phyloP scores from a whole-genome alignment of 176 grass and related monocot species.

The Tillandsia fasciculata region DNA sequence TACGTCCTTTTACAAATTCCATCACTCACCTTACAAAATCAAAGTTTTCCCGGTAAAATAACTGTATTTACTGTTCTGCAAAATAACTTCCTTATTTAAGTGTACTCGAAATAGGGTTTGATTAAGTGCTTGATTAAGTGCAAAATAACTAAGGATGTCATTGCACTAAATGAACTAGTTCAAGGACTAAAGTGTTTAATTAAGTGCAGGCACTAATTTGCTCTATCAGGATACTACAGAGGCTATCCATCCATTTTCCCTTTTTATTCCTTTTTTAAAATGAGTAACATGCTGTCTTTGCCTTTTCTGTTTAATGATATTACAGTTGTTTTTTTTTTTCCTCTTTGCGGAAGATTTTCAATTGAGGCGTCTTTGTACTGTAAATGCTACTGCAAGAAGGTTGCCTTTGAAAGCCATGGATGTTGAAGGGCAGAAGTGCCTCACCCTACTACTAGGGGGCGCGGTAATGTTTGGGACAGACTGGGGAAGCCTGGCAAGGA shows the following conservation, averaged over 20 bases:
- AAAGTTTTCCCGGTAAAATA: no score
- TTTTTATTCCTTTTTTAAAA: not conserved
- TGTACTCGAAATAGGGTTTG: no score
- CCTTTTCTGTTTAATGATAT: not conserved
- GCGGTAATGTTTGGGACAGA: slow-evolving; percentile 66
- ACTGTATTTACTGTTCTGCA: no score
- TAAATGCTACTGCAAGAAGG: slow-evolving; percentile 28
- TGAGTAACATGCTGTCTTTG: not conserved
- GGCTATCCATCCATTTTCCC: not conserved
- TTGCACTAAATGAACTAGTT: not conserved
- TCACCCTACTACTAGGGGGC: slow-evolving; percentile 24
- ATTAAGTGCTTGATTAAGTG: no score
- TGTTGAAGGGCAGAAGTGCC: slow-evolving; percentile 13
- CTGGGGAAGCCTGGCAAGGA: slow-evolving; percentile 39
- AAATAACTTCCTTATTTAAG: no score
- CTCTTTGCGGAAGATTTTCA: slow-evolving; percentile 33
- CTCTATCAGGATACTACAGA: not conserved
- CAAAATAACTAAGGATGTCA: no score
- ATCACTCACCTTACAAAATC: no score
- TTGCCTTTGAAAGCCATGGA: slow-evolving; percentile 26
- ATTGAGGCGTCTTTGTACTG: slow-evolving; percentile 9
- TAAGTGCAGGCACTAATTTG: not conserved
- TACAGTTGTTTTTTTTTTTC: not conserved
- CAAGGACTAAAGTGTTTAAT: not conserved
- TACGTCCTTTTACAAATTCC: no score